phyloP scores from a whole-genome alignment of 1,284 basidiomycete species.

The Irpex sp. region DNA sequence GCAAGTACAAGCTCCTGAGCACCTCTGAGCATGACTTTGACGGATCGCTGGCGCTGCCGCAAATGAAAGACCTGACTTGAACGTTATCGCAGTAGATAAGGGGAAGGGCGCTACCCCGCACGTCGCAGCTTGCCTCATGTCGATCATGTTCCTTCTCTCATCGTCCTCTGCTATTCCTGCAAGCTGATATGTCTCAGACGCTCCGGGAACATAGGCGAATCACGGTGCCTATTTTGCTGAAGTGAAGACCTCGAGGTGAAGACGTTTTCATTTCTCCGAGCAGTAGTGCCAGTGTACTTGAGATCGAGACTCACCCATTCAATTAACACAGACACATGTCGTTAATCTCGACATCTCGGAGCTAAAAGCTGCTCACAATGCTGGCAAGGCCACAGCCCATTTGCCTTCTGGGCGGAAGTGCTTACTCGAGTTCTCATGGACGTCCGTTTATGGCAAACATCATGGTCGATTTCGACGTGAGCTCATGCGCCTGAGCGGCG shows the following conservation, averaged over 20 bases:
- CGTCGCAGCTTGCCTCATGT: not conserved
- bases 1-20: not conserved
- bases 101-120: not conserved
- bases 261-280: not conserved
- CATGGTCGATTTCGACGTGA: too few relatives aligned
- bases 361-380: not conserved
- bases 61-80: not conserved
- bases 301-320: not conserved
- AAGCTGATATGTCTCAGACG: not conserved
- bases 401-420: not conserved
- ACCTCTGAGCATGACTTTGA: not conserved
- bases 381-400: not conserved
- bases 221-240: not conserved
- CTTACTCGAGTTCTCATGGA: not conserved
- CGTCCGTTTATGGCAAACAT: not conserved
- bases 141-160: not conserved
- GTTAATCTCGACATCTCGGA: not conserved
- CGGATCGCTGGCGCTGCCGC: not conserved
- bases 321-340: not conserved
- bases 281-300: not conserved
- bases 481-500: too few relatives aligned
- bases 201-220: not conserved
- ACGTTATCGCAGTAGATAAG: not conserved
- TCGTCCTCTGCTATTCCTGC: not conserved
- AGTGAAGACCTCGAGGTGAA: not conserved